A percentile compares a stretch with the other conserved stretches of the same genome.
These are phyloP conservation scores for Tylopilus felleus DNA, from an alignment of 768 basidiomycete genomes.

Conservation along the genomic window DNA sequence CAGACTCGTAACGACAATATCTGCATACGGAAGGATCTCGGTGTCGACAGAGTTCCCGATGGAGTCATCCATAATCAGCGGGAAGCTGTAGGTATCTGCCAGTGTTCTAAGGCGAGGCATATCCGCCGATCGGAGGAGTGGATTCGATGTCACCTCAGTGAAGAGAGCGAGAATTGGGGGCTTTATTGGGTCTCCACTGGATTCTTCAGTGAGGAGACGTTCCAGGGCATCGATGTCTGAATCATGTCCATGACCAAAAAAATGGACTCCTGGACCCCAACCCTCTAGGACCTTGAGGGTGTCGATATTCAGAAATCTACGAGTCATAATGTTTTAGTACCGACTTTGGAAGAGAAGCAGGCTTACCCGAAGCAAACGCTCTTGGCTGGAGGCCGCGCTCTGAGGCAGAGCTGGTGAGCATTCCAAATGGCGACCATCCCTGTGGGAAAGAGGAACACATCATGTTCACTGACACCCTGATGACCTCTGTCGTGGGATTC, in stretches of 20 bases:
- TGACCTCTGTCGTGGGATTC: conserved; percentile 70
- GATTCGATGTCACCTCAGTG: conserved; percentile 96
- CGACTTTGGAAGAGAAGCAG: not conserved
- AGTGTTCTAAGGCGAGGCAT: too few species aligned
- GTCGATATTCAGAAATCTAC: conserved; percentile 91
- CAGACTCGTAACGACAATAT: too few species aligned
- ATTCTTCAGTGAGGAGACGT: too few species aligned
- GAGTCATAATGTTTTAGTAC: not conserved
- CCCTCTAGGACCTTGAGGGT: conserved; percentile 92
- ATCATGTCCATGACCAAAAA: conserved; percentile 78
- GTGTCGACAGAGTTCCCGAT: conserved; percentile 94
- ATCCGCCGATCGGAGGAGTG: conserved; percentile 82
- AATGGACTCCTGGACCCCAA: conserved; percentile 93
- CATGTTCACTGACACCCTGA: conserved; percentile 68
- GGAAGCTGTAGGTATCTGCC: conserved; percentile 86
- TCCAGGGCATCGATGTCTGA: conserved; percentile 67
- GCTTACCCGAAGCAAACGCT: too few species aligned
- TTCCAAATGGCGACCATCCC: too few species aligned
- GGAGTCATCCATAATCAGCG: conserved; percentile 90
- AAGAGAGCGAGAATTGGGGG: too few species aligned
- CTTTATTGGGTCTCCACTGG: conserved; percentile 32
- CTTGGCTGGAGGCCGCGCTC: too few species aligned
- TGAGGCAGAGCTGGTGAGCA: too few species aligned
- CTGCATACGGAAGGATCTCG: too few species aligned
- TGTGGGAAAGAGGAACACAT: conserved; percentile 82